Conservation (phyloP, 768 basidiomycete species). For the Tylopilus vinaceipallidus region DNA sequence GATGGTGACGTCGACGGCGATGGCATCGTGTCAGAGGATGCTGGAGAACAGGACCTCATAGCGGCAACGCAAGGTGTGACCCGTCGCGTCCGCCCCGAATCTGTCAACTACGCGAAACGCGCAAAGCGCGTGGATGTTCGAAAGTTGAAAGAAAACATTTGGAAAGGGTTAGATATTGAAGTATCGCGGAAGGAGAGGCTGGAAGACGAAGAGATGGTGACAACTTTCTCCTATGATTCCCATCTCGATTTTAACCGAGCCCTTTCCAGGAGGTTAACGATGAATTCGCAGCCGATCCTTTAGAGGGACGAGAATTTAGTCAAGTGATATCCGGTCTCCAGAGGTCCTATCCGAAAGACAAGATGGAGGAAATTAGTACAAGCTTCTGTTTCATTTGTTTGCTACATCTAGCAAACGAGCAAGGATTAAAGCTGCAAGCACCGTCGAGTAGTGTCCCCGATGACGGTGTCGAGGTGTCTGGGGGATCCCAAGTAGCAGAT, state of each 20-base stretch:
- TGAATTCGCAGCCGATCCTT: constrained; percentile 54
- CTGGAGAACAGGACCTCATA: constrained; percentile 84
- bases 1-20: constrained; percentile 48
- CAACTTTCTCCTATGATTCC: constrained; percentile 6
- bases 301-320: constrained; percentile 67
- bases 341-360: constrained; percentile 82
- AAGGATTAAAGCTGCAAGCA: constrained; percentile 81
- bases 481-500: constrained; percentile 38
- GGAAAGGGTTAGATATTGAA: constrained; percentile 86
- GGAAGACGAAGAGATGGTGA: constrained; percentile 55
- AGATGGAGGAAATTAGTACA: constrained; percentile 97
- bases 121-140: constrained; percentile 97
- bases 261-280: constrained; percentile 52
- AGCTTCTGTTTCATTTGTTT: constrained; percentile 99
- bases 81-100: constrained; percentile 80
- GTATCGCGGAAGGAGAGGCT: constrained; percentile 39
- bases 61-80: constrained; percentile 75
- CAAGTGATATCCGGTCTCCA: constrained; percentile 82
- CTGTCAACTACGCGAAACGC: constrained; percentile 90
- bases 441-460: constrained; percentile 36
- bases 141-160: constrained; percentile 96
- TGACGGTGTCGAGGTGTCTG: constrained; percentile 33
- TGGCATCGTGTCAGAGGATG: constrained; percentile 48
- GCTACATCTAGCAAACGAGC: constrained; percentile 94
- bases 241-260: background rate